Percentiles rank a stretch among this genome's conserved stretches.
Evolutionary conservation across 2,329 filamentous ascomycete genomes (phyloP).

Genomic region (Chrysoporthe deuterocubensis): DNA sequence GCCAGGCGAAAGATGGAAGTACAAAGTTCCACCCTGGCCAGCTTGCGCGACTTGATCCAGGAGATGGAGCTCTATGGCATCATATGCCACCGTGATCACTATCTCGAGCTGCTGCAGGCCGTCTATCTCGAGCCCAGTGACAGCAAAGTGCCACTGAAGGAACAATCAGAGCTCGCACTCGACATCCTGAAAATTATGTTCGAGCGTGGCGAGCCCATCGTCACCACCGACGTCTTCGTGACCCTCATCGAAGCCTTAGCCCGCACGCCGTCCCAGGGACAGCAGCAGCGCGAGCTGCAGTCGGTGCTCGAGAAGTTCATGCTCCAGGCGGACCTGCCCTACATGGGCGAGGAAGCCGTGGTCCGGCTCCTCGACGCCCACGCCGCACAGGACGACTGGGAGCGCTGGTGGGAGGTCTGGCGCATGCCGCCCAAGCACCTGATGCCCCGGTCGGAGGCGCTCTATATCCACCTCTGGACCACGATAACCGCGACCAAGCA

Average conservation of each 20-base stretch:
- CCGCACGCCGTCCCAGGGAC: conserved; percentile 37
- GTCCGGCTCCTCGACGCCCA: conserved; percentile 51
- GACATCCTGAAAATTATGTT: conserved; percentile 50
- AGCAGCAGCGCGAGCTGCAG: conserved; percentile 45
- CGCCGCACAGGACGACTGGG: conserved; percentile 53
- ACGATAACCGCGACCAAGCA: conserved; percentile 50
- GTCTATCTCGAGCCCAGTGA: conserved; percentile 38
- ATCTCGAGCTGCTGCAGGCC: conserved; percentile 43
- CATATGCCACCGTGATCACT: conserved; percentile 40
- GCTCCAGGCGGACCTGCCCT: conserved; percentile 41
- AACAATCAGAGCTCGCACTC: conserved; percentile 46
- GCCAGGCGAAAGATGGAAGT: conserved; percentile 32
- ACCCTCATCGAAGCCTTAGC: conserved; percentile 50
- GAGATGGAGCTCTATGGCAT: conserved; percentile 46
- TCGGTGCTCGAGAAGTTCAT: conserved; percentile 51
- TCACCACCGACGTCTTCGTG: conserved; percentile 53
- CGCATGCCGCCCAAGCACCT: conserved; percentile 56
- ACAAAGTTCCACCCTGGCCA: conserved; percentile 24
- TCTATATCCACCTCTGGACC: conserved; percentile 61
- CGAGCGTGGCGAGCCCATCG: conserved; percentile 48
- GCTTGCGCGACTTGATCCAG: conserved; percentile 37
- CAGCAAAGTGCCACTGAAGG: conserved; percentile 32
- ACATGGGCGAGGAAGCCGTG: conserved; percentile 44
- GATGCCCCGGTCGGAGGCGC: conserved; percentile 49
- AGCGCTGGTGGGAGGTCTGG: conserved; percentile 65